These are phyloP conservation scores for Populus hybrid DNA, from an alignment of 441 rosid genomes.

Conservation along the genomic window DNA sequence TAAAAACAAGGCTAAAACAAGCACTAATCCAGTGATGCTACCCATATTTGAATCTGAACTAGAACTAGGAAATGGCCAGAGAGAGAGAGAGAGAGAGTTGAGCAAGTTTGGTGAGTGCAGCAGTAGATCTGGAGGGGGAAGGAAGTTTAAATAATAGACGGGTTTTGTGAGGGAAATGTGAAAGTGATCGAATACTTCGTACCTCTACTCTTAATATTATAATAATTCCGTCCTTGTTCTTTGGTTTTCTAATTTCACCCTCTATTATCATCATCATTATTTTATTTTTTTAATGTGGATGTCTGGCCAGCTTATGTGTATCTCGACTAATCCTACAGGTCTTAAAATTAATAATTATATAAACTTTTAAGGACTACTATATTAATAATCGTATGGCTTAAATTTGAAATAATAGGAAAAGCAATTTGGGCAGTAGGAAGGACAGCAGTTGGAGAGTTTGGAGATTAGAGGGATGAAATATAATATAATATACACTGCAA, in stretches of 20 bases:
- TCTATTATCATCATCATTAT: too few relatives aligned
- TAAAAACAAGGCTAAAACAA: background rate
- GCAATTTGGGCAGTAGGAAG: background rate
- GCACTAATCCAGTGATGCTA: background rate
- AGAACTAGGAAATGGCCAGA: background rate
- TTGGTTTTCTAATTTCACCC: background rate
- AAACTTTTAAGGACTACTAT: accelerated
- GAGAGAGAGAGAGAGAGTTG: background rate
- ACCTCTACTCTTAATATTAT: too few relatives aligned
- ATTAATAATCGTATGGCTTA: too few relatives aligned
- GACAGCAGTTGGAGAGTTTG: background rate
- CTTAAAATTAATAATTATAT: too few relatives aligned
- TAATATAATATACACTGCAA: too few relatives aligned
- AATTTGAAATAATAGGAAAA: too few relatives aligned
- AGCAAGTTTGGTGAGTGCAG: background rate
- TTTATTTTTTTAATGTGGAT: too few relatives aligned
- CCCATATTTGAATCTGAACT: constrained; percentile 1
- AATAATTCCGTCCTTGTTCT: background rate
- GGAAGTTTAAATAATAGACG: background rate
- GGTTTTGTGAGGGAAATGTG: background rate
- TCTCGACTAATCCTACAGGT: too few relatives aligned
- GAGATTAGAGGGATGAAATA: background rate
- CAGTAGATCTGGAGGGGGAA: background rate
- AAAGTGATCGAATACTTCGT: too few relatives aligned
- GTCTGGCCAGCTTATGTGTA: accelerated